Evolutionary conservation across 2,329 filamentous ascomycete genomes (phyloP).

Genomic region (Cladophialophora yegresii): DNA sequence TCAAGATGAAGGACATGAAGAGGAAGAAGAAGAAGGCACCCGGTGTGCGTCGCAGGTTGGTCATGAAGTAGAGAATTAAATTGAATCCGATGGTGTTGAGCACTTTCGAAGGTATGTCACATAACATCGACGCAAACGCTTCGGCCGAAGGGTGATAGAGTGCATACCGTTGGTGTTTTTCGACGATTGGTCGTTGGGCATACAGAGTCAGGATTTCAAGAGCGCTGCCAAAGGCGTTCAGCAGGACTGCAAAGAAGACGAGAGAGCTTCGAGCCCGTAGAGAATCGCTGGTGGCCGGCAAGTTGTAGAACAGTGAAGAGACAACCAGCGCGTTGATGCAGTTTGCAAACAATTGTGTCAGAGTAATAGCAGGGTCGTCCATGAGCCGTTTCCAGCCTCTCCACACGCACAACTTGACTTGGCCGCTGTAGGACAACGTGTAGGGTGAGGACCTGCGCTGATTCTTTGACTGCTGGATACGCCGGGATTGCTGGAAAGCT

Average conservation of each 20-base stretch:
- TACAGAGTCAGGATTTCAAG: slow-evolving; percentile 75
- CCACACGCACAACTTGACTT: slow-evolving; percentile 58
- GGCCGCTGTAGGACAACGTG: slow-evolving; percentile 56
- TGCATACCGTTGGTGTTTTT: slow-evolving; percentile 84
- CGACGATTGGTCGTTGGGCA: slow-evolving; percentile 85
- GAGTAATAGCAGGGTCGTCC: slow-evolving; percentile 64
- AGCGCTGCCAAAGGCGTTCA: slow-evolving; percentile 63
- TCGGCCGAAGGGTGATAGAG: slow-evolving; percentile 88
- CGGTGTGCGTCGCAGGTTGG: slow-evolving; percentile 71
- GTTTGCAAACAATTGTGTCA: slow-evolving; percentile 63
- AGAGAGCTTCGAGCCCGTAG: slow-evolving; percentile 66
- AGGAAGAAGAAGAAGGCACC: slow-evolving; percentile 84
- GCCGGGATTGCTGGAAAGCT: slow-evolving; percentile 45
- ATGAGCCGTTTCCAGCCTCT: slow-evolving; percentile 67
- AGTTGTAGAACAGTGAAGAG: slow-evolving; percentile 68
- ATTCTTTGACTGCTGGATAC: slow-evolving; percentile 47
- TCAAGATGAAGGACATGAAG: slow-evolving; percentile 64
- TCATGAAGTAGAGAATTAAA: slow-evolving; percentile 81
- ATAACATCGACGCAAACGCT: slow-evolving; percentile 80
- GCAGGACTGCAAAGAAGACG: slow-evolving; percentile 65
- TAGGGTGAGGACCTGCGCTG: slow-evolving; percentile 53
- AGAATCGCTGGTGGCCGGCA: slow-evolving; percentile 58
- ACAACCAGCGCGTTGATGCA: slow-evolving; percentile 63
- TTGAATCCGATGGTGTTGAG: slow-evolving; percentile 76
- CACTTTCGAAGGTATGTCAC: slow-evolving; percentile 80